Conservation (phyloP, 2,329 filamentous ascomycete genomes). For the Fusarium neocosmosporiellum region DNA sequence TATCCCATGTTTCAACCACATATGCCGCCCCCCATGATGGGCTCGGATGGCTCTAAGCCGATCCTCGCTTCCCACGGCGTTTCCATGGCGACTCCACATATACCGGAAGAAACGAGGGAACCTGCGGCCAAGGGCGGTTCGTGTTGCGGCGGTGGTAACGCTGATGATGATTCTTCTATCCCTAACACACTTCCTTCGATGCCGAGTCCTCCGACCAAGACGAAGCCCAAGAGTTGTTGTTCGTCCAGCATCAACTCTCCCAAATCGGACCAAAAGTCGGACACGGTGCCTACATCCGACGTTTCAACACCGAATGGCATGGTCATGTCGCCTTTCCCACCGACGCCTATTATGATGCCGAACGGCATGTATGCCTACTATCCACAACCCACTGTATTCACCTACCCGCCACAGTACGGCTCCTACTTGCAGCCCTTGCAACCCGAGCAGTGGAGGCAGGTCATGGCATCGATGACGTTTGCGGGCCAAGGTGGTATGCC, state of each 20-base stretch:
- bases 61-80: conserved; percentile 34
- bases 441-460: conserved; percentile 63
- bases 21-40: conserved; percentile 41
- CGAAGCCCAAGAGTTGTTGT: conserved; percentile 46
- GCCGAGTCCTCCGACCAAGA: conserved; percentile 27
- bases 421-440: conserved; percentile 67
- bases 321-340: conserved; percentile 52
- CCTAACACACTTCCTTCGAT: conserved; percentile 28
- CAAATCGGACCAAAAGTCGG: conserved; percentile 32
- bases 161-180: conserved; percentile 9
- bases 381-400: conserved; percentile 59
- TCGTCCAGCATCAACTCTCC: conserved; percentile 39
- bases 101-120: conserved; percentile 19
- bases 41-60: conserved; percentile 25
- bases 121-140: conserved; percentile 45
- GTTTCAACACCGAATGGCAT: conserved; percentile 41
- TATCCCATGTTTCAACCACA: conserved; percentile 49
- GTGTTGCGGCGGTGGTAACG: conserved; percentile 49
- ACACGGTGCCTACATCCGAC: conserved; percentile 32
- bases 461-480: conserved; percentile 55
- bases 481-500: conserved; percentile 48
- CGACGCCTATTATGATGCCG: conserved; percentile 48
- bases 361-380: conserved; percentile 56
- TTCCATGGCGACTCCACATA: conserved; percentile 34
- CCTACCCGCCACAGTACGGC: conserved; percentile 65